Base-by-base conservation (phyloP, 2,329 filamentous ascomycete genomes). In the Thelonectria blattea region DNA sequence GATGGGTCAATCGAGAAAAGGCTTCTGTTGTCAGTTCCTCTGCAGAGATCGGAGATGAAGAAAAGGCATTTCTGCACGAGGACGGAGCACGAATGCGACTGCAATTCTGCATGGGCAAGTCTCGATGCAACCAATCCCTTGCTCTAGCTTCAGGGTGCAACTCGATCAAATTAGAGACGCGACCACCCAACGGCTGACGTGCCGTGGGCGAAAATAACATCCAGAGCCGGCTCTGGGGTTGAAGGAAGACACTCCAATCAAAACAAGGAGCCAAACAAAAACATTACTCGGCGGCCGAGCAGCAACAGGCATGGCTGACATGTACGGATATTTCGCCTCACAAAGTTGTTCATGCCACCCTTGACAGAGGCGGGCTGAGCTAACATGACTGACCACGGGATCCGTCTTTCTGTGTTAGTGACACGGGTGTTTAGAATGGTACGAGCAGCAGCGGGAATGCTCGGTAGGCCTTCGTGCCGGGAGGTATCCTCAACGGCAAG, bases 131-230 rank as follows among this genome's bases (percentile, higher is more conserved):
- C 45, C 45, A 49, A 39, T 42, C 49, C 56, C 34, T 41, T 58
- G 49, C 17, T 22, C 50, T 54, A 54, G 32, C 56, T 46, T 17
- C 39, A 48, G 22, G 17, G 34, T 27, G 30, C 51, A 43, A 50
- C 45, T 32, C 45, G 41, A 51, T 43, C 43, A 14, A 58, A 53
- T 55, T 54, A 56, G 46, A 52, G 49, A 42, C 48, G 42, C 56
- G 51, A 41, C 41, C 47, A n/a, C 47, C 22, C 56, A 62, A 54
- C 42, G 50, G 60, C 56, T 60, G 56, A 54, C 52, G 59, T 56
- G 55, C 22, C 7, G 22, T 24, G 22, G 22, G 22, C 22, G 7
- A 24, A 24, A 24, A 24, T 24, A 24, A n/a, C n/a, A n/a, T 24
- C 22, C 22, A 24, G 22, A 24, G 7, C 22, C 22, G 7, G 22